Percentiles rank a stretch among this genome's conserved stretches.
Conservation (phyloP, 257 asterid species). For the Nyctanthes arbortristis region DNA sequence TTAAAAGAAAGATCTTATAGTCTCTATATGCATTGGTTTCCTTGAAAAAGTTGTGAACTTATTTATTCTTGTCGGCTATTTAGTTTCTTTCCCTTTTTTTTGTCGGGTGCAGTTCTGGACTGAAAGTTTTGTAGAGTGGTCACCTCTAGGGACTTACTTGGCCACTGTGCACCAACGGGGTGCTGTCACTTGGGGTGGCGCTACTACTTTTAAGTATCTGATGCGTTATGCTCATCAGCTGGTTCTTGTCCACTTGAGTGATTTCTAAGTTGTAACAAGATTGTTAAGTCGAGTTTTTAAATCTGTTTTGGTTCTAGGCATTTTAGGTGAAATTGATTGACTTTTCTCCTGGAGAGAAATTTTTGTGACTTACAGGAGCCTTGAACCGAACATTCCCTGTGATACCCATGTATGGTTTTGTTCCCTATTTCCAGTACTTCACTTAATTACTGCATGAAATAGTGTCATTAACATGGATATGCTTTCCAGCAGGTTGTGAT, state of each 20-base stretch:
- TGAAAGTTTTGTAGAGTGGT: slow-evolving; percentile 96
- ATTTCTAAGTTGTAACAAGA: not conserved
- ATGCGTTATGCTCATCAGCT: slow-evolving; percentile 88
- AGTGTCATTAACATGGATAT: slow-evolving; percentile 12
- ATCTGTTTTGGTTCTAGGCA: slow-evolving; percentile 26
- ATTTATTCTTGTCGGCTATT: not conserved
- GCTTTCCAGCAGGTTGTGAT: slow-evolving; percentile 78
- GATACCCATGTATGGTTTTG: slow-evolving; percentile 73
- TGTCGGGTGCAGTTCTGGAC: slow-evolving; percentile 82
- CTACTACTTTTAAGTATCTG: slow-evolving; percentile 68
- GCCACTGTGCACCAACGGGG: slow-evolving; percentile 97
- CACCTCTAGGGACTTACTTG: slow-evolving; percentile 91
- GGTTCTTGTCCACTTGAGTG: slow-evolving; percentile 41
- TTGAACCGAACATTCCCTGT: slow-evolving; percentile 95
- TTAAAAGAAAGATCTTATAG: not conserved
- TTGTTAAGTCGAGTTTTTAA: not conserved
- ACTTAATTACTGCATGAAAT: not conserved
- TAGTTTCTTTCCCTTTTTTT: slow-evolving; percentile 16
- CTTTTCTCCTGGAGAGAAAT: slow-evolving; percentile 91
- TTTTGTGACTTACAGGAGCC: slow-evolving; percentile 96
- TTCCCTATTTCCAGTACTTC: not conserved
- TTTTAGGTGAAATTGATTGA: slow-evolving; percentile 88
- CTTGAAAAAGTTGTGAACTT: not conserved
- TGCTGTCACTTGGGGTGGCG: slow-evolving; percentile 99
- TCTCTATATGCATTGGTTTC: not conserved